These are phyloP conservation scores for Prunus yedoensis DNA, from an alignment of 331 rosid genomes.

Conservation along the genomic window DNA sequence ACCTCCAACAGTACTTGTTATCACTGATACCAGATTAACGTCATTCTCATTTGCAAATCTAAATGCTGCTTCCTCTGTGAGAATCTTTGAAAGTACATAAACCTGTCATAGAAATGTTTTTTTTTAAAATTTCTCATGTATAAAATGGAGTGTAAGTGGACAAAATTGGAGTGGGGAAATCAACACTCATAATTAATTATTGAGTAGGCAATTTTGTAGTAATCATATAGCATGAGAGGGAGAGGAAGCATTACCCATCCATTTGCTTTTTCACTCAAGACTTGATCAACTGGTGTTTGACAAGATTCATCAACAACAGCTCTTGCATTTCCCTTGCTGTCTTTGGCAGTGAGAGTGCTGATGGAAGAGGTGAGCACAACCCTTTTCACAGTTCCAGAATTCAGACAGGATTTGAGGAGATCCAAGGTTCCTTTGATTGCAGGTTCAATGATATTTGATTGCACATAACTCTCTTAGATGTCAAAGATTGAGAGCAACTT, in stretches of 20 bases:
- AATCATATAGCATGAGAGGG: neutral
- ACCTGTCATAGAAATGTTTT: slow-evolving; percentile 35
- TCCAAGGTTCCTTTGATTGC: slow-evolving; percentile 65
- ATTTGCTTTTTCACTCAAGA: slow-evolving; percentile 57
- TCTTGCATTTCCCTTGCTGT: slow-evolving; percentile 50
- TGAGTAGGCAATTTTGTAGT: neutral
- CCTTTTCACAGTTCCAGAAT: slow-evolving; percentile 69
- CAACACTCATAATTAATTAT: no score
- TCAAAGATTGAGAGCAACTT: neutral
- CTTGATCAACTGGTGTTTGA: slow-evolving; percentile 44
- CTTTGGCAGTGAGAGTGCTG: slow-evolving; percentile 72
- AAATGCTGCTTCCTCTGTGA: slow-evolving; percentile 74
- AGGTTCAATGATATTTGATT: slow-evolving; percentile 52
- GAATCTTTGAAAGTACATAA: slow-evolving; percentile 72
- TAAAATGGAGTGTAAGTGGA: no score
- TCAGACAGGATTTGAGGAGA: slow-evolving; percentile 67
- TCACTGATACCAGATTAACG: slow-evolving; percentile 66
- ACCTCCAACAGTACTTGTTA: slow-evolving; percentile 79
- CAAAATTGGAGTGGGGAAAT: no score
- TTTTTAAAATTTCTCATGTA: neutral
- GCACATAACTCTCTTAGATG: slow-evolving; percentile 53
- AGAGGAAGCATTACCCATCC: slow-evolving; percentile 65
- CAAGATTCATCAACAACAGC: slow-evolving; percentile 72
- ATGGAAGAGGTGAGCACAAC: slow-evolving; percentile 88
- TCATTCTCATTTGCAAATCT: slow-evolving; percentile 70